Evolutionary conservation across 169 alveolate species (phyloP).

Genomic region (Plasmodium cynomolgi): DNA sequence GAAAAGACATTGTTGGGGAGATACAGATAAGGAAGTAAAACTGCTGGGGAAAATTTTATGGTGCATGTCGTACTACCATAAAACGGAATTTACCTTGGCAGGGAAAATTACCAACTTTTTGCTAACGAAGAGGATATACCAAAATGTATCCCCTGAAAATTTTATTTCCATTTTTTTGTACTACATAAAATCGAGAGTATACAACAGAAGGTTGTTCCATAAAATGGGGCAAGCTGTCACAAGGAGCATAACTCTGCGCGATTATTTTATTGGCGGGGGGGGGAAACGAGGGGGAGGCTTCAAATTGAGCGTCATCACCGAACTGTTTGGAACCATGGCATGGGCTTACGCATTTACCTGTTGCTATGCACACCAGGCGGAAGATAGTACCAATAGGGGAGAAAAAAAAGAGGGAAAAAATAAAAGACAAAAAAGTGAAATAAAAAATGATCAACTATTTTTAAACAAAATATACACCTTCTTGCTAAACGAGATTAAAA

Average conservation of each 20-base stretch:
- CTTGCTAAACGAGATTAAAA: constrained; percentile 58
- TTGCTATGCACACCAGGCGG: neutral
- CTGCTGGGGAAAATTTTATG: constrained; percentile 63
- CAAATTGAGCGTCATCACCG: constrained; percentile 40
- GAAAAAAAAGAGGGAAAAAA: neutral
- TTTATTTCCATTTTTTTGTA: constrained; percentile 65
- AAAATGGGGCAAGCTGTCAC: constrained; percentile 25
- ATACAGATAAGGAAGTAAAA: constrained; percentile 26
- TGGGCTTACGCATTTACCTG: constrained; percentile 76
- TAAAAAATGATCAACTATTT: constrained; percentile 24
- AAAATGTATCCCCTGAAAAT: constrained; percentile 54
- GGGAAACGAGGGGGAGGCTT: neutral
- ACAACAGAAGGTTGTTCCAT: constrained; percentile 30
- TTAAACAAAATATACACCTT: constrained; percentile 26
- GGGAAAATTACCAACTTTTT: constrained; percentile 21
- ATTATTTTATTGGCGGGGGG: neutral
- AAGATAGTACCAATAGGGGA: neutral
- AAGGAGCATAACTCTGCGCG: constrained; percentile 17
- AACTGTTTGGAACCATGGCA: constrained; percentile 70
- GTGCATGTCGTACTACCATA: constrained; percentile 75
- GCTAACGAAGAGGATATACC: constrained; percentile 15
- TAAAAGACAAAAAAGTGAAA: neutral
- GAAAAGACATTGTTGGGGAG: neutral
- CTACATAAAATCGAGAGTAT: constrained; percentile 69
- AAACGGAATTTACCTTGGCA: constrained; percentile 61